Evolutionary conservation across 1,284 basidiomycete species (phyloP).

Genomic region (Microbotryum saponariae): DNA sequence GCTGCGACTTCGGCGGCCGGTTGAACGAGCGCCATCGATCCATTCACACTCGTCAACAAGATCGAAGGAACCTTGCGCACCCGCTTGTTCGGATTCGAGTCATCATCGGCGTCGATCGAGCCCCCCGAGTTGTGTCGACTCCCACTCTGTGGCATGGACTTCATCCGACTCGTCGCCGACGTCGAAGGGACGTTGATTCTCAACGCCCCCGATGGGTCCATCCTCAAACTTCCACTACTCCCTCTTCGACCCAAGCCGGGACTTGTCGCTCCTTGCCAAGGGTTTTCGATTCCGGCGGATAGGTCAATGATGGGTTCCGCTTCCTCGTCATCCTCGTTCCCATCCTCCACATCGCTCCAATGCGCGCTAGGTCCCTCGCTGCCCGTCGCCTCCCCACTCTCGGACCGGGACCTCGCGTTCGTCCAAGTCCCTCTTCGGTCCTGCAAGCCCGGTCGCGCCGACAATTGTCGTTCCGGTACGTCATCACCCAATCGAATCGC

Average conservation of each 20-base stretch:
- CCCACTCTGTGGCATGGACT: not conserved
- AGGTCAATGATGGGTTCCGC: conserved; percentile 10
- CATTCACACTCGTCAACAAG: conserved; percentile 21
- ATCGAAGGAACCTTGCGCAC: conserved; percentile 31
- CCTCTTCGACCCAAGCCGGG: not conserved
- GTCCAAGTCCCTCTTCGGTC: conserved; percentile 1
- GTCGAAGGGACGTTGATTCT: conserved; percentile 3
- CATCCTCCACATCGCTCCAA: conserved; percentile 12
- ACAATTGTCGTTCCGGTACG: not conserved
- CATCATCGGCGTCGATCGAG: not conserved
- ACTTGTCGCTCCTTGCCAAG: conserved; percentile 22
- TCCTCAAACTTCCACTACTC: no score
- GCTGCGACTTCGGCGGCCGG: not conserved
- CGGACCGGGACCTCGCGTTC: not conserved
- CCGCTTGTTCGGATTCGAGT: conserved; percentile 1
- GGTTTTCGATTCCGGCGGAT: conserved; percentile 29
- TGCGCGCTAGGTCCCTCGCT: not conserved
- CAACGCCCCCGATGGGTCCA: not conserved
- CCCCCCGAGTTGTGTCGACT: not conserved
- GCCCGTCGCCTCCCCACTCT: conserved; percentile 1
- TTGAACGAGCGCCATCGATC: conserved; percentile 1
- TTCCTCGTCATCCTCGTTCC: conserved; percentile 1
- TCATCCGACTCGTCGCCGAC: conserved; percentile 2
- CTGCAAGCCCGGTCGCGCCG: not conserved
- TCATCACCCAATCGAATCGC: conserved; percentile 1